These are phyloP conservation scores for Sporothrix variecibatus DNA, from an alignment of 2,329 filamentous ascomycete species.

Conservation along the genomic window DNA sequence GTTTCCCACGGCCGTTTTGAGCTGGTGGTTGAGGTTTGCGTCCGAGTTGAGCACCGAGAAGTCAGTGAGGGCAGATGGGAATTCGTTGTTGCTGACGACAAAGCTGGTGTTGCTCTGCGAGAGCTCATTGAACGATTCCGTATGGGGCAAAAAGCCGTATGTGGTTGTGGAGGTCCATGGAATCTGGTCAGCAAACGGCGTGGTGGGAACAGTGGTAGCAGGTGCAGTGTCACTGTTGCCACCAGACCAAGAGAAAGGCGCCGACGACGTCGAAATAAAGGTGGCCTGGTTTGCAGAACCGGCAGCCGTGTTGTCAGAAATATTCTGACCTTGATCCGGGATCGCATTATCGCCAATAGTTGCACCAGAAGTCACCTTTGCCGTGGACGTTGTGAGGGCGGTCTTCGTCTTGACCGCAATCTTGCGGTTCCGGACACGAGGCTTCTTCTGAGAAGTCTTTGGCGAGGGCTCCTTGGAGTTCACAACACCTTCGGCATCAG, in stretches of 20 bases:
- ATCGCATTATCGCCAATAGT: background rate
- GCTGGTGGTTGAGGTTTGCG: background rate
- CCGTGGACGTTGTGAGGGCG: too few relatives aligned
- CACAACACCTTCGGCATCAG: too few relatives aligned
- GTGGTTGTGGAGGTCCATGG: background rate
- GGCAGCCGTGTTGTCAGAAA: background rate
- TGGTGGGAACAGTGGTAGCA: background rate
- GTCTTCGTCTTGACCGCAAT: background rate
- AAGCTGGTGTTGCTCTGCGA: background rate
- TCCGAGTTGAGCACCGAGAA: conserved; percentile 4
- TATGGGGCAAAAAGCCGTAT: background rate
- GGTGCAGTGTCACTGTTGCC: background rate
- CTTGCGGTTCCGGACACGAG: background rate
- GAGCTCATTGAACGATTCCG: background rate
- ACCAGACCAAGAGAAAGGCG: background rate
- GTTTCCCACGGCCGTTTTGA: background rate
- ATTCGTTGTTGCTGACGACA: background rate
- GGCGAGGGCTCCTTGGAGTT: background rate
- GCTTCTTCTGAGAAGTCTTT: background rate
- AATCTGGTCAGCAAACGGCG: background rate
- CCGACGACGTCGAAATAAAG: background rate
- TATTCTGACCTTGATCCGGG: background rate
- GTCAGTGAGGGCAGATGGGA: background rate
- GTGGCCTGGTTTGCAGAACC: background rate
- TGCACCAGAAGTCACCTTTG: too few relatives aligned